Percentiles rank a stretch among this genome's conserved stretches.
phyloP scores from a whole-genome alignment of 768 basidiomycete genomes.

The Naganishia randhawae region DNA sequence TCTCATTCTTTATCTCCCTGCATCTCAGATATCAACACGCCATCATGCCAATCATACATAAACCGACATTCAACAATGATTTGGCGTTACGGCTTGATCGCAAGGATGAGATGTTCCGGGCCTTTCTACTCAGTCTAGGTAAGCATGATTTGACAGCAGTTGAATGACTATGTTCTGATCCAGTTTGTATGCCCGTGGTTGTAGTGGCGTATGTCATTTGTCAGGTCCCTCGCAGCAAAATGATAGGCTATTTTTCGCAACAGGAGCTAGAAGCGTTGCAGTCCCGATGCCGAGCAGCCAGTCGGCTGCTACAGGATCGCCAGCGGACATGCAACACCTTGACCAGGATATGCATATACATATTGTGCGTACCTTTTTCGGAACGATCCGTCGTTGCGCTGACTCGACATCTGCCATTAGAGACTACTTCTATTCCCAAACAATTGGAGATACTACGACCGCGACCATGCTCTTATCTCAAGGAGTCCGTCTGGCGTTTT shows the following conservation, averaged over 20 bases:
- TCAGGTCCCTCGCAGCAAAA: slow-evolving; percentile 24
- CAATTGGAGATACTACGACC: background rate
- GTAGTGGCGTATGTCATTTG: slow-evolving; percentile 22
- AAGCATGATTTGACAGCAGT: background rate
- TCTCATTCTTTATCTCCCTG: slow-evolving; percentile 38
- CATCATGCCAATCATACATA: slow-evolving; percentile 38
- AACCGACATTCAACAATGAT: slow-evolving; percentile 38
- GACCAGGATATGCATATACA: slow-evolving; percentile 9
- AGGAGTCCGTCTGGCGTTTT: slow-evolving; percentile 17
- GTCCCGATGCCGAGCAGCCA: slow-evolving; percentile 17
- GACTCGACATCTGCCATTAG: background rate
- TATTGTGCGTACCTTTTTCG: background rate
- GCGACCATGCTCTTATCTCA: slow-evolving; percentile 11
- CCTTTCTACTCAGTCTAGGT: slow-evolving; percentile 28
- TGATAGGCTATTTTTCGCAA: slow-evolving; percentile 26
- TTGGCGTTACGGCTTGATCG: slow-evolving; percentile 36
- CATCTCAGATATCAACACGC: slow-evolving; percentile 39
- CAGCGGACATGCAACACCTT: background rate
- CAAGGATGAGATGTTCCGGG: slow-evolving; percentile 34
- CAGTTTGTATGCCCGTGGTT: background rate
- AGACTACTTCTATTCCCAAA: slow-evolving; percentile 20
- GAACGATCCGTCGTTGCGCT: background rate
- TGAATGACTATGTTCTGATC: background rate
- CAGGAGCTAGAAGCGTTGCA: slow-evolving; percentile 24
- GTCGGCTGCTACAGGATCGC: slow-evolving; percentile 20